A percentile compares a stretch with the other conserved stretches of the same genome.
phyloP scores from a whole-genome alignment of 495 filamentous ascomycete genomes.

The Tetracladium marchalianum region DNA sequence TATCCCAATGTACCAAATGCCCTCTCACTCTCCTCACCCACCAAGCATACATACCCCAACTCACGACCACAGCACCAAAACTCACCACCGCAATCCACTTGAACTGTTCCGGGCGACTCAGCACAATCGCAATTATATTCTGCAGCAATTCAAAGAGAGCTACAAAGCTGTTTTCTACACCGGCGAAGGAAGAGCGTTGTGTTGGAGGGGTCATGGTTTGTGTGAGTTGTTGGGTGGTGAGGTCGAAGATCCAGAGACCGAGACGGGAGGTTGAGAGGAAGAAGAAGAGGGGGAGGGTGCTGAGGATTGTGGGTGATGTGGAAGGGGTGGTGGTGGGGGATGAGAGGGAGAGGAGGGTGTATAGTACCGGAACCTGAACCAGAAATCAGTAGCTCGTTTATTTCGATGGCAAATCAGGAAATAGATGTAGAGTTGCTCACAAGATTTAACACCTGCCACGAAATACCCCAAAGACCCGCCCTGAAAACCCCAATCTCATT shows the following conservation, averaged over 20 bases:
- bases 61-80: constrained; percentile 21
- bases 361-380: constrained; percentile 28
- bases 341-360: neutral
- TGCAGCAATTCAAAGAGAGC: constrained; percentile 31
- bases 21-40: constrained; percentile 29
- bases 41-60: constrained; percentile 26
- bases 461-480: constrained; percentile 33
- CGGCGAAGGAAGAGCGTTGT: constrained; percentile 32
- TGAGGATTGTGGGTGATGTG: neutral
- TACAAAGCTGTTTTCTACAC: constrained; percentile 31
- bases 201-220: constrained; percentile 26
- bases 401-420: neutral
- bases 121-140: constrained; percentile 25
- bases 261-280: constrained; percentile 35
- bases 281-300: constrained; percentile 24
- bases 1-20: constrained; percentile 25
- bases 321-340: neutral
- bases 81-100: constrained; percentile 29
- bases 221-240: constrained; percentile 34
- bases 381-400: constrained; percentile 1
- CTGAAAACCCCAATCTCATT: constrained; percentile 29
- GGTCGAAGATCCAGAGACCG: constrained; percentile 34
- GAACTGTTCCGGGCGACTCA: constrained; percentile 29
- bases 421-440: constrained; percentile 17
- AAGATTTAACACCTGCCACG: constrained; percentile 28